phyloP scores from a whole-genome alignment of 345 rosid species.

The thale cress (Arabidopsis thaliana) region DNA sequence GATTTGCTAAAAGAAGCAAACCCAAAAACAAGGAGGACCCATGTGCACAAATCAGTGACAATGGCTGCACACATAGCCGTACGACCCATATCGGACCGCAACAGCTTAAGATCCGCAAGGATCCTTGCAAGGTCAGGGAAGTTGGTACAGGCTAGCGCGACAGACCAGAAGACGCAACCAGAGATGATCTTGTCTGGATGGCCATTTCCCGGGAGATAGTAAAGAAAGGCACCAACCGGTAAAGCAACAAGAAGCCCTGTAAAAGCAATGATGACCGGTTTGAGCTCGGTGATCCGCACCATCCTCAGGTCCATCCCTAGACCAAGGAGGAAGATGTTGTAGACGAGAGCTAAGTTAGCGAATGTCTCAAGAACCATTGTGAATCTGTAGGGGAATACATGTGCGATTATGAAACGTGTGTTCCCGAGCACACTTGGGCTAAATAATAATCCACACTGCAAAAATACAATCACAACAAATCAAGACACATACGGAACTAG shows the following conservation, averaged over 20 bases:
- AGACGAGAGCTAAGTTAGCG: conserved; percentile 56
- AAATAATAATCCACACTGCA: conserved; percentile 61
- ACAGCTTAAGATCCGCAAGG: conserved; percentile 69
- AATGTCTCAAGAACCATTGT: conserved; percentile 55
- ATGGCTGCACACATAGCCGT: conserved; percentile 65
- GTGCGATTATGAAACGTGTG: neutral
- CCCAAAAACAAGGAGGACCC: conserved; percentile 58
- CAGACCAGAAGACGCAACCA: conserved; percentile 59
- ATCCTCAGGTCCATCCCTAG: conserved; percentile 66
- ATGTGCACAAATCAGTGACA: conserved; percentile 56
- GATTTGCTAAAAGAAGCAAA: conserved; percentile 42
- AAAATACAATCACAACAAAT: neutral
- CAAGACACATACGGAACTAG: neutral
- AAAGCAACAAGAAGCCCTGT: conserved; percentile 54
- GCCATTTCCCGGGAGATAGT: conserved; percentile 44
- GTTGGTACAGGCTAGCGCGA: conserved; percentile 65
- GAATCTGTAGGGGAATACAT: conserved; percentile 50
- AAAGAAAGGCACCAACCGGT: conserved; percentile 48
- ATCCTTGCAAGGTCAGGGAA: conserved; percentile 62
- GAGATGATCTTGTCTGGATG: conserved; percentile 36
- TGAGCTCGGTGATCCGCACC: conserved; percentile 45
- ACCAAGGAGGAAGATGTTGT: conserved; percentile 68
- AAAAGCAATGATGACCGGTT: conserved; percentile 48
- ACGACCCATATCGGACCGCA: conserved; percentile 64
- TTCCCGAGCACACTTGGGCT: conserved; percentile 54